Evolutionary conservation across 345 rosid genomes (phyloP).

Genomic region (Eucalyptus guilfoylei): DNA sequence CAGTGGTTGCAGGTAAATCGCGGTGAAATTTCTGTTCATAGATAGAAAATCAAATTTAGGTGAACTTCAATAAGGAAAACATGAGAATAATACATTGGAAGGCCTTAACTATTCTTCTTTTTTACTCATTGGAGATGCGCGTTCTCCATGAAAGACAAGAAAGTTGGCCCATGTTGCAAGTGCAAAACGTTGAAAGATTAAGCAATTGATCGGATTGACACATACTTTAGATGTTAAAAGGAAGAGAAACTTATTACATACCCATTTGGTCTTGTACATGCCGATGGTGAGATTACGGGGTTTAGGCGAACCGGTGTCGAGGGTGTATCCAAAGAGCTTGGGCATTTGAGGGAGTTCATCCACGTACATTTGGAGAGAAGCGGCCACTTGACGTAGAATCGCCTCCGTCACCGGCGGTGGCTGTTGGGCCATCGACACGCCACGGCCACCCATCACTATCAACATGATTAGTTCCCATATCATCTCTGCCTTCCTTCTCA

Average conservation of each 20-base stretch:
- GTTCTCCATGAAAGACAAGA: not conserved
- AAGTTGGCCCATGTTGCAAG: not conserved
- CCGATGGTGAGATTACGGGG: not conserved
- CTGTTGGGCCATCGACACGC: not conserved
- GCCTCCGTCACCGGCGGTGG: not conserved
- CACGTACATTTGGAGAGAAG: not conserved
- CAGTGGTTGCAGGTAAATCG: not conserved
- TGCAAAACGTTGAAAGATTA: not conserved
- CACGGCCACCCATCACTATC: not conserved
- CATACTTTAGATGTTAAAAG: not conserved
- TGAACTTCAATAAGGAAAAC: not conserved
- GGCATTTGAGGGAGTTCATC: constrained; percentile 6
- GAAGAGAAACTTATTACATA: not conserved
- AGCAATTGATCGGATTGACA: not conserved
- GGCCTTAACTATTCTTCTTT: not conserved
- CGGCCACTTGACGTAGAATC: not conserved
- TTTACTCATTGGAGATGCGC: not conserved
- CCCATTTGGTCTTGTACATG: constrained; percentile 8
- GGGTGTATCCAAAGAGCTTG: not conserved
- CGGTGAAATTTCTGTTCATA: constrained; percentile 2
- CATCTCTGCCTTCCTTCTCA: not conserved
- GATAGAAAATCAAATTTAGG: not conserved
- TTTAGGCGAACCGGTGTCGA: not conserved
- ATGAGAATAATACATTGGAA: not conserved
- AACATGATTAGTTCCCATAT: not conserved